These are phyloP conservation scores for Cryptosporidium ubiquitum DNA, from an alignment of 169 alveolate genomes.

Conservation along the genomic window DNA sequence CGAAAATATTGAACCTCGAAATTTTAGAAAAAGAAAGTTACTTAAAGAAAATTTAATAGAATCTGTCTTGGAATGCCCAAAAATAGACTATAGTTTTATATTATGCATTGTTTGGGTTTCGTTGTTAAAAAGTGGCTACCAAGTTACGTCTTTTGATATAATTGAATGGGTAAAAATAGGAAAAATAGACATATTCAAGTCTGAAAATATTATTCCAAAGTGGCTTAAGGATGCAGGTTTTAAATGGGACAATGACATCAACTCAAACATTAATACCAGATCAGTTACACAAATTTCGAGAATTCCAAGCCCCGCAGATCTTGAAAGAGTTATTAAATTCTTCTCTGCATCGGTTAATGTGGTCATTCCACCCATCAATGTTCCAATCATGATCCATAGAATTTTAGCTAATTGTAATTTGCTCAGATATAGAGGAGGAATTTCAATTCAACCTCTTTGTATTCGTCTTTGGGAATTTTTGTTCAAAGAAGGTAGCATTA, in stretches of 20 bases:
- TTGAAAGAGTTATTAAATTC: conserved; percentile 21
- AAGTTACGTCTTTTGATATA: conserved; percentile 49
- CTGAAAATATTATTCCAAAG: conserved; percentile 31
- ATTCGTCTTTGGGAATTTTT: conserved; percentile 54
- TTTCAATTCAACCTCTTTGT: conserved; percentile 55
- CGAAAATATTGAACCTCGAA: background rate
- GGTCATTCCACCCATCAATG: conserved; percentile 23
- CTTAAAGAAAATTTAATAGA: background rate
- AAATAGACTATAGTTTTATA: conserved; percentile 42
- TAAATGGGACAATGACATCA: conserved; percentile 67
- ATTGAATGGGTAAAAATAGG: conserved; percentile 70
- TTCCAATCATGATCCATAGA: conserved; percentile 53
- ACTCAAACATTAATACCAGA: conserved; percentile 30
- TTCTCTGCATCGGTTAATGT: background rate
- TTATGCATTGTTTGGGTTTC: conserved; percentile 52
- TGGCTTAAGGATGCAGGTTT: conserved; percentile 74
- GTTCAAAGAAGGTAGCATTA: background rate
- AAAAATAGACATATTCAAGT: conserved; percentile 61
- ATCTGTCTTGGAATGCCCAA: conserved; percentile 10
- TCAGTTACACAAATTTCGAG: conserved; percentile 58
- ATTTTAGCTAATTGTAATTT: conserved; percentile 21
- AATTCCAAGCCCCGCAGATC: conserved; percentile 41
- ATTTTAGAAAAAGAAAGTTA: background rate
- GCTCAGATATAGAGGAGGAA: conserved; percentile 45
- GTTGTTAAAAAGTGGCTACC: conserved; percentile 42